Base-by-base conservation (phyloP, 2,329 filamentous ascomycete genomes). In the Ophiocordyceps camponoti-leonardi region DNA sequence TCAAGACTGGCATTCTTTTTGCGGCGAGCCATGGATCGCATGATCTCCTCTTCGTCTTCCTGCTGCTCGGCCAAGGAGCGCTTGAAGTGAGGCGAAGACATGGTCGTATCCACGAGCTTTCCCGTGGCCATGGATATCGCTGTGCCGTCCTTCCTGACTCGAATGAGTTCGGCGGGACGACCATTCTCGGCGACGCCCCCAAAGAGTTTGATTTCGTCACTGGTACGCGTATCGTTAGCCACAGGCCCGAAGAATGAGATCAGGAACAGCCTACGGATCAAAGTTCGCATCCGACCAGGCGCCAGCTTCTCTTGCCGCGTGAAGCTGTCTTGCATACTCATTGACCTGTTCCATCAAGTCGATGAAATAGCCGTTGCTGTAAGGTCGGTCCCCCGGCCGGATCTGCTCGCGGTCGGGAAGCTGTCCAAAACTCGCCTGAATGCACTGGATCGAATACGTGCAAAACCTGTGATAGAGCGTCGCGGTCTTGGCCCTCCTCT, bases 311-410 rank as follows among this genome's bases (percentile, higher is more conserved):
- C 79, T 86, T 52, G 80, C 77, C 53, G 80, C 79, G 51, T 81
- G 80, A 56, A 95, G 79, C 61, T 92, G 84, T 56, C 80, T 77
- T 49, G 86, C 88, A 76, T 94, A 94, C 61, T 86, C 77, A 61
- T 81, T 78, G 56, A 95, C 87, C 75, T 95, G 88, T 62, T 93
- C 86, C 62, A 93, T 81, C 49, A 96, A 79, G 68, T 96, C 90
- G 67, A 95, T 82, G 62, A 95, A 95, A 67, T 96, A 96, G 60
- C 86, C 86, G 74, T 84, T 86, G 73, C 82, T 92, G 71, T 95
- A 96, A 53, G 87, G 86, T 56, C 83, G 81, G 64, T 96, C 90
- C 64, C 77, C 71, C 49, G 85, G 83, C 61, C 86, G 79, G 53
- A 81, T 81, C 67, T 90, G 85, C 63, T 96, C 88, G 61, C 79